Conservation (phyloP, 2,329 filamentous ascomycete species). For the Aspergillus fischeri region DNA sequence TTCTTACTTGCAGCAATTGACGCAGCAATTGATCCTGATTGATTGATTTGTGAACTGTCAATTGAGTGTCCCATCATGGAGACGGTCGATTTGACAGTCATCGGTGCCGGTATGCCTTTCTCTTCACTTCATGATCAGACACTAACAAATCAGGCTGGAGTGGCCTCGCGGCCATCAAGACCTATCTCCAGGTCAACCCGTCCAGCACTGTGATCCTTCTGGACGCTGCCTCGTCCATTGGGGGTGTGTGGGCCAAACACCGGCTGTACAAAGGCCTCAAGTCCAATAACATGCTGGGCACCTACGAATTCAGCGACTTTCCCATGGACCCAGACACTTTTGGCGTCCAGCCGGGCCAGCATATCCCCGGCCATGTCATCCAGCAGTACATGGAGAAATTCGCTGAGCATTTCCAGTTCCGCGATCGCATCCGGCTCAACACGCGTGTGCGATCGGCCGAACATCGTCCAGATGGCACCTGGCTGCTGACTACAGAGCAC, state of each 20-base stretch:
- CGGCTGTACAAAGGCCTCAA: constrained; percentile 65
- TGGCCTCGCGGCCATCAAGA: constrained; percentile 60
- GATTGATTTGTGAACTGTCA: background rate
- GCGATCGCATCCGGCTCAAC: constrained; percentile 46
- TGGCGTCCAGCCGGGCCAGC: constrained; percentile 47
- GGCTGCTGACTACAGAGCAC: constrained; percentile 25
- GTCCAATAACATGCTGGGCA: constrained; percentile 70
- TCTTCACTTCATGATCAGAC: too few relatives aligned
- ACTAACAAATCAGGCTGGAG: constrained; percentile 38
- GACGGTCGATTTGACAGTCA: constrained; percentile 24
- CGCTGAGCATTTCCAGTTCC: constrained; percentile 51
- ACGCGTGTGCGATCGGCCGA: constrained; percentile 50
- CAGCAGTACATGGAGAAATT: constrained; percentile 57
- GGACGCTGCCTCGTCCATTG: constrained; percentile 55
- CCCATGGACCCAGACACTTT: constrained; percentile 60
- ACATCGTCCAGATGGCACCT: constrained; percentile 36
- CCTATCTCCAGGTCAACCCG: constrained; percentile 57
- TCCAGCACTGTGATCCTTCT: constrained; percentile 54
- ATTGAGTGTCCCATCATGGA: constrained; percentile 18
- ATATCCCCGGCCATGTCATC: constrained; percentile 56
- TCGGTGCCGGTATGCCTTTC: constrained; percentile 23
- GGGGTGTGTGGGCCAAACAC: constrained; percentile 66
- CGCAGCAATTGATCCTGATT: background rate
- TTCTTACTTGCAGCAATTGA: background rate
- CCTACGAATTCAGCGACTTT: constrained; percentile 70